Conservation (phyloP, 2,329 filamentous ascomycete genomes). For the Calonectria pseudoturangicola region DNA sequence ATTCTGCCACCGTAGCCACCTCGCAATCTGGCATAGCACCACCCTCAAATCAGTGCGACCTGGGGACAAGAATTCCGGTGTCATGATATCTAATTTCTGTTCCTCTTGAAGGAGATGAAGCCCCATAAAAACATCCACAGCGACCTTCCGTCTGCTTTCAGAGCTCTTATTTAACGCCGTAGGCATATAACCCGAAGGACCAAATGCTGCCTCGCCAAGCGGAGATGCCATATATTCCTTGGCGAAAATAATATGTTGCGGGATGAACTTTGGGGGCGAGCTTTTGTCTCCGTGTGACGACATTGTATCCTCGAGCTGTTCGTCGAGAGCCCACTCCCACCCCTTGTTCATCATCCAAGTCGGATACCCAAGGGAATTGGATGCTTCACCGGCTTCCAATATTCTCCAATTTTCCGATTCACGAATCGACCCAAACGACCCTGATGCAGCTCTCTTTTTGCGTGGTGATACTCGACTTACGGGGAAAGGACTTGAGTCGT, state of each 20-base stretch:
- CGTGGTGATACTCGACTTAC: slow-evolving; percentile 56
- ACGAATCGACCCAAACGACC: slow-evolving; percentile 60
- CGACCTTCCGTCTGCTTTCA: slow-evolving; percentile 75
- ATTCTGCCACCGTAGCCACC: slow-evolving; percentile 84
- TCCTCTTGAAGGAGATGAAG: slow-evolving; percentile 94
- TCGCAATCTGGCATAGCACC: slow-evolving; percentile 85
- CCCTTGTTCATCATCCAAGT: slow-evolving; percentile 76
- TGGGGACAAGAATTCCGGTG: slow-evolving; percentile 65
- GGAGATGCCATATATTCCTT: slow-evolving; percentile 79
- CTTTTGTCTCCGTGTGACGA: slow-evolving; percentile 53
- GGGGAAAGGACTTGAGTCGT: slow-evolving; percentile 52
- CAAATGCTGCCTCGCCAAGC: slow-evolving; percentile 73
- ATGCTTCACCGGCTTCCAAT: slow-evolving; percentile 67
- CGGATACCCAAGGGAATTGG: slow-evolving; percentile 70
- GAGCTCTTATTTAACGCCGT: slow-evolving; percentile 72
- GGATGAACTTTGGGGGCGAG: slow-evolving; percentile 64
- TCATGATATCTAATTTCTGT: slow-evolving; percentile 83
- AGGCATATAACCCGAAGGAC: slow-evolving; percentile 77
- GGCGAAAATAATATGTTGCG: slow-evolving; percentile 74
- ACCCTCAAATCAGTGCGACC: slow-evolving; percentile 76
- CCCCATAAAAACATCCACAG: slow-evolving; percentile 81
- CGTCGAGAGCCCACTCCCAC: slow-evolving; percentile 84
- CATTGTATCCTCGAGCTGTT: slow-evolving; percentile 63
- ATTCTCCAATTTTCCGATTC: slow-evolving; percentile 68
- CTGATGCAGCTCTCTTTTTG: slow-evolving; percentile 58